Conservation (phyloP, 2,329 filamentous ascomycete species). For the Teratosphaeria nubilosa region DNA sequence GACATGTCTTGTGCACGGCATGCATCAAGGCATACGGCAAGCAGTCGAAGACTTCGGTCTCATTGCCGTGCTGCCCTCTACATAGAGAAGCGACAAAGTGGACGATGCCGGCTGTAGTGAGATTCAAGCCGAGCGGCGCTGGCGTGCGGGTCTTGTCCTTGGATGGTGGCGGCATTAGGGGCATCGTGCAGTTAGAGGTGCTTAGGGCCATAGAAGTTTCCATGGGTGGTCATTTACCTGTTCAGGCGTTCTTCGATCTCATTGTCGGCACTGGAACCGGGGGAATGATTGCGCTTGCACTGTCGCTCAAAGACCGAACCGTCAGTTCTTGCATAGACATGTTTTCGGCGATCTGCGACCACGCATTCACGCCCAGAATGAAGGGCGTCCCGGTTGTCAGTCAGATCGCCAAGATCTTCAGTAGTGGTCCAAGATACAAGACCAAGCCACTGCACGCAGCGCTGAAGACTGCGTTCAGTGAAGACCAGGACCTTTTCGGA, state of each 20-base stretch:
- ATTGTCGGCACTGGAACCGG: conserved; percentile 39
- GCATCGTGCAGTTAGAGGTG: conserved; percentile 37
- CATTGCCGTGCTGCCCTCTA: conserved; percentile 26
- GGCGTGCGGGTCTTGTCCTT: conserved; percentile 21
- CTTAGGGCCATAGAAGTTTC: conserved; percentile 31
- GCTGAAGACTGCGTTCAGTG: conserved; percentile 30
- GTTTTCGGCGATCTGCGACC: conserved; percentile 30
- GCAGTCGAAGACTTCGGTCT: conserved; percentile 16
- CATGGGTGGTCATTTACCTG: conserved; percentile 29
- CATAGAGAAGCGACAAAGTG: conserved; percentile 21
- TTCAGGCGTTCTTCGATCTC: conserved; percentile 41
- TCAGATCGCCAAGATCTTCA: conserved; percentile 19
- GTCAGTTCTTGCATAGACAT: conserved; percentile 30
- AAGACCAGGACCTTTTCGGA: conserved; percentile 22
- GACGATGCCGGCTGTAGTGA: conserved; percentile 25
- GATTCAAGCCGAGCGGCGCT: conserved; percentile 18
- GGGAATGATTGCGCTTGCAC: conserved; percentile 35
- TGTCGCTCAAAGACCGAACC: conserved; percentile 29
- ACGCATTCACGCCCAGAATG: conserved; percentile 34
- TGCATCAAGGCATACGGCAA: conserved; percentile 31
- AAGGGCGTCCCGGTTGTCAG: conserved; percentile 26
- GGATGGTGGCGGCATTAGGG: conserved; percentile 36
- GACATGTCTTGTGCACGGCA: conserved; percentile 36
- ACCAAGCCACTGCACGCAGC: conserved; percentile 26
- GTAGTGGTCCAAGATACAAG: conserved; percentile 24